Base-by-base conservation (phyloP, 306 rosid genomes). In the Castanea mollissima region DNA sequence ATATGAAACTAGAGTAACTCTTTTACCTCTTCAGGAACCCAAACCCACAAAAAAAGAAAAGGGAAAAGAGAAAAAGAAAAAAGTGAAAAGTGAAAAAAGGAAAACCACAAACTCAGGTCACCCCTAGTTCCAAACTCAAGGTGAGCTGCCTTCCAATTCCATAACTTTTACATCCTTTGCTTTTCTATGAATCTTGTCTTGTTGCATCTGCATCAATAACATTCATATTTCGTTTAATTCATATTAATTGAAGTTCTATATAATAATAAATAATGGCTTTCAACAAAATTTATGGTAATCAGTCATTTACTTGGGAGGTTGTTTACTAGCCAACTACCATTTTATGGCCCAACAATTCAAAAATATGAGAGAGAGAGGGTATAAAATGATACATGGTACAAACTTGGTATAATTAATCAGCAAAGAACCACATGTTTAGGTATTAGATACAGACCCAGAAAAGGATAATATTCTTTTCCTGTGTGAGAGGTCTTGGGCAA, bases 81-180 rank as follows among this genome's bases (percentile, higher is more conserved):
- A 84, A 68, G 73, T 46, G 44, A 55, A 55, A 70, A 71, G 32
- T 80, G 20, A 59, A 69, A 27, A 74, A 70, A 44, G 74, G 14
- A 80, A 82, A 71, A 78, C 54, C 81, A 84, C 73, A 83, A 21
- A 79, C 85, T 74, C 63, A 75, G 80, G 78, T 73, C 86, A 77
- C 78, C 74, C 84, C 85, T 80, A 62, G 15, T 67, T 71, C 76
- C 73, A 76, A 83, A 76, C 64, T 68, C 77, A 86, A 83, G 44
- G 75, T 75, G 77, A 82, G 84, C 76, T 82, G 84, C 86, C 83
- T 83, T 85, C 83, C 68, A 55, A 84, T 81, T 82, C 85, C 86
- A 78, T 64, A 81, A 63, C 83, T 83, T 84, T 79, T 87, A 83
- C 84, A 83, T 87, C 84, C 78, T 81, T 71, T 80, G 79, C 76